These are phyloP conservation scores for Crataegus laevigata DNA, from an alignment of 306 rosid genomes.

Conservation along the genomic window DNA sequence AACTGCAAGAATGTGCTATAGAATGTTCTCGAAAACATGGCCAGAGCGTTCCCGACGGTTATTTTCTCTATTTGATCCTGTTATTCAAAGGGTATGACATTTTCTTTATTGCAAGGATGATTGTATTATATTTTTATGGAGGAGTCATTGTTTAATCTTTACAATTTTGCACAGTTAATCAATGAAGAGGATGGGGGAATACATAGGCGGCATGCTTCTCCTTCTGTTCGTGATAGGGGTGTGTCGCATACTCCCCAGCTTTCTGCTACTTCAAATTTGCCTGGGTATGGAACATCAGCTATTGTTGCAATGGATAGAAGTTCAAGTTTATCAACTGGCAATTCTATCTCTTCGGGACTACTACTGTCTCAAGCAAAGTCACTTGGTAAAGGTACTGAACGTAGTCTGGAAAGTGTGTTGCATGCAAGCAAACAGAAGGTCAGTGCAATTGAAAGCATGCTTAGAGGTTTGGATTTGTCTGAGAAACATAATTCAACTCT, in stretches of 20 bases:
- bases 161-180: slow-evolving; percentile 53
- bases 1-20: slow-evolving; percentile 91
- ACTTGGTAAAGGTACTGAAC: slow-evolving; percentile 64
- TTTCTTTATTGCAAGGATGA: slow-evolving; percentile 21
- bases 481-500: slow-evolving; percentile 66
- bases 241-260: slow-evolving; percentile 48
- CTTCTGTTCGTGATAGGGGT: slow-evolving; percentile 87
- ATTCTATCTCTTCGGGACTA: slow-evolving; percentile 64
- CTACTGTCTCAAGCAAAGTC: slow-evolving; percentile 71
- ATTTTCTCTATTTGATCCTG: slow-evolving; percentile 83
- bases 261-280: slow-evolving; percentile 60
- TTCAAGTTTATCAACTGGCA: slow-evolving; percentile 77
- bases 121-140: slow-evolving; percentile 10
- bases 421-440: slow-evolving; percentile 98
- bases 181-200: slow-evolving; percentile 99
- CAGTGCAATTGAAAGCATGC: slow-evolving; percentile 97
- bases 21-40: slow-evolving; percentile 98
- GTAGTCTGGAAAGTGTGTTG: slow-evolving; percentile 91
- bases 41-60: slow-evolving; percentile 84
- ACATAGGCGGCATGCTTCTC: slow-evolving; percentile 88
- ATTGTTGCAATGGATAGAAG: slow-evolving; percentile 98
- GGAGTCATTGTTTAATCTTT: slow-evolving; percentile 9
- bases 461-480: slow-evolving; percentile 90
- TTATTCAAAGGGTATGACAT: slow-evolving; percentile 83
- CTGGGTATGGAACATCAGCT: slow-evolving; percentile 99